A percentile compares a stretch with the other conserved stretches of the same genome.
Conservation (phyloP, 345 rosid species). For the Populus alba region DNA sequence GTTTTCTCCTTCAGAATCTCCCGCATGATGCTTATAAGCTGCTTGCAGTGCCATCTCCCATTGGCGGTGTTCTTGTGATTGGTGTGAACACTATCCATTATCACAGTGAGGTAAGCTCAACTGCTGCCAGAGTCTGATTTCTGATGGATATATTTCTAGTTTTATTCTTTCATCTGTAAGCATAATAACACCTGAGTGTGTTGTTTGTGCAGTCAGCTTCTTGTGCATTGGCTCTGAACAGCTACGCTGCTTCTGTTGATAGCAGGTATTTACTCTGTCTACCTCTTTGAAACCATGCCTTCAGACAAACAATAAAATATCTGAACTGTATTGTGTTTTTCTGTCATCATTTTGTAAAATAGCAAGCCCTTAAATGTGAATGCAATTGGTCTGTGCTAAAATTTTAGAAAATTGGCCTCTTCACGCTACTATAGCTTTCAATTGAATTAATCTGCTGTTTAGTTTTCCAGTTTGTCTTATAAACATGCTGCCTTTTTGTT, state of each 20-base stretch:
- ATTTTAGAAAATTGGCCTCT: not conserved
- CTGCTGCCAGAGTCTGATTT: not conserved
- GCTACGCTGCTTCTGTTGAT: conserved; percentile 69
- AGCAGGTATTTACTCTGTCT: conserved; percentile 53
- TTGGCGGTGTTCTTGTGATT: conserved; percentile 92
- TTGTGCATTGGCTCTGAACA: conserved; percentile 81
- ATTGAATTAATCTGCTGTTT: not conserved
- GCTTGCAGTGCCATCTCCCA: conserved; percentile 93
- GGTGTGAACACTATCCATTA: conserved; percentile 83
- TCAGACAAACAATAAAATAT: not conserved
- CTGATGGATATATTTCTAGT: conserved; percentile 4
- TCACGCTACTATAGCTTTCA: not conserved
- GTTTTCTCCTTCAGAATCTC: conserved; percentile 60
- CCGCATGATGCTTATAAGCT: conserved; percentile 96
- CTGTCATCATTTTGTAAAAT: not conserved
- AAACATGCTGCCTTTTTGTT: not conserved
- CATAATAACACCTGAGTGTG: conserved; percentile 4
- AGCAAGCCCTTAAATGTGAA: not conserved
- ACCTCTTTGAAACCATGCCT: conserved; percentile 8
- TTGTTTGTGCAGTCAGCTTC: conserved; percentile 78
- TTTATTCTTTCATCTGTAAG: conserved; percentile 8
- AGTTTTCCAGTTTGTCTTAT: conserved; percentile 7
- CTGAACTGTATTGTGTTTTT: not conserved
- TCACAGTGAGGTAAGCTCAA: conserved; percentile 74
- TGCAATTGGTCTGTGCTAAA: not conserved